Percentiles rank a stretch among this genome's conserved stretches.
Evolutionary conservation across 2,329 filamentous ascomycete genomes (phyloP).

Genomic region (Blastomyces silverae): DNA sequence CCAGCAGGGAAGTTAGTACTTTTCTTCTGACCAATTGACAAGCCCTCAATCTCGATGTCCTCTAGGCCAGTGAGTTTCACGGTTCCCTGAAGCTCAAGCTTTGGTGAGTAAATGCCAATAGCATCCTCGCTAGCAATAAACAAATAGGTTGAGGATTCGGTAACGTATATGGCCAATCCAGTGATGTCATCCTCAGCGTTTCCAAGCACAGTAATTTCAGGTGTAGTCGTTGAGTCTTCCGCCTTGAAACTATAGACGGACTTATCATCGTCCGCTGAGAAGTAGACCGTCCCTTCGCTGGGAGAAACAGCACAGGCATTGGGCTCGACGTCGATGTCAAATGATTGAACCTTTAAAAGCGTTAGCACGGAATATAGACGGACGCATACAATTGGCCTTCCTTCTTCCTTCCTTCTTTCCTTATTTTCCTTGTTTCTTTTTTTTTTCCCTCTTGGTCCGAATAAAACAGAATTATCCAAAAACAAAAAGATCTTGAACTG

Average conservation of each 20-base stretch:
- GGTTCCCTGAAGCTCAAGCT: conserved; percentile 35
- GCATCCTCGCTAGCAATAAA: conserved; percentile 38
- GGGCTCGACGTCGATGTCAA: conserved; percentile 39
- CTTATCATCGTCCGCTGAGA: conserved; percentile 37
- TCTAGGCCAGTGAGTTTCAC: conserved; percentile 35
- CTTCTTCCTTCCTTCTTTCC: neutral
- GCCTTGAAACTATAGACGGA: conserved; percentile 38
- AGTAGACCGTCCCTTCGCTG: conserved; percentile 35
- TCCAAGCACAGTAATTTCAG: conserved; percentile 35
- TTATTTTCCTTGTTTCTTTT: neutral
- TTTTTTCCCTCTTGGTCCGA: too few species aligned
- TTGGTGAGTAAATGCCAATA: conserved; percentile 38
- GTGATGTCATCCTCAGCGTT: conserved; percentile 37
- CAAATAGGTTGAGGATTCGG: conserved; percentile 35
- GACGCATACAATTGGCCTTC: neutral
- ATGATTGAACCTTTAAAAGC: conserved; percentile 33
- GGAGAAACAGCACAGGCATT: conserved; percentile 41
- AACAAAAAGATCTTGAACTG: neutral
- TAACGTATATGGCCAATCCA: conserved; percentile 40
- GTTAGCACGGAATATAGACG: neutral
- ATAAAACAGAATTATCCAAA: neutral
- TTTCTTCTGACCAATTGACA: conserved; percentile 39
- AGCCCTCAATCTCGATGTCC: conserved; percentile 41
- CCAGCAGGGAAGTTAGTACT: conserved; percentile 36
- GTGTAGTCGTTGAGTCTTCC: conserved; percentile 35